Conservation (phyloP, 169 alveolate species). For the Miamiensis avidus region DNA sequence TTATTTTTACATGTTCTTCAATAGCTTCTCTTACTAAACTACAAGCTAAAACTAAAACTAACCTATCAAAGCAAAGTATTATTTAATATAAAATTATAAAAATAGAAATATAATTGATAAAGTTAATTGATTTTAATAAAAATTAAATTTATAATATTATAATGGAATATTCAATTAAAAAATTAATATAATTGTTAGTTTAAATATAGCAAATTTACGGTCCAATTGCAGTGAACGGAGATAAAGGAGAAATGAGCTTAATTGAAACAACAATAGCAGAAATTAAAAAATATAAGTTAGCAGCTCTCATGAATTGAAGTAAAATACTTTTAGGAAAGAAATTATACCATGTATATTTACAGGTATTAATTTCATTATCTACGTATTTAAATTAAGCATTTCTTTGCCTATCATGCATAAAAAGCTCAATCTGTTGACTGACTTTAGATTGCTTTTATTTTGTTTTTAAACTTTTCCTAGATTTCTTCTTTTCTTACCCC, state of each 20-base stretch:
- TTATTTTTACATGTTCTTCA: conserved; percentile 59
- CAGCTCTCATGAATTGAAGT: conserved; percentile 69
- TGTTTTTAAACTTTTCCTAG: too few relatives aligned
- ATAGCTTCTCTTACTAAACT: conserved; percentile 67
- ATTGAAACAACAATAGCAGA: conserved; percentile 73
- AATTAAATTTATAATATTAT: too few relatives aligned
- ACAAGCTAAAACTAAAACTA: conserved; percentile 55
- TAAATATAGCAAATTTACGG: conserved; percentile 24
- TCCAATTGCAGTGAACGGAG: conserved; percentile 68
- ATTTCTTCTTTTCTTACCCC: too few relatives aligned
- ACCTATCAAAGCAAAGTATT: neutral
- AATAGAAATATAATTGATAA: too few relatives aligned
- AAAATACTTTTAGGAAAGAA: conserved; percentile 77
- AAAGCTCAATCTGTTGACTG: neutral
- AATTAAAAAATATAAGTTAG: conserved; percentile 78
- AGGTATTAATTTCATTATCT: conserved; percentile 54
- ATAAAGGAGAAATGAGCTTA: conserved; percentile 59
- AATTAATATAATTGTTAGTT: too few relatives aligned
- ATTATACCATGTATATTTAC: conserved; percentile 70
- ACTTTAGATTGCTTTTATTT: too few relatives aligned
- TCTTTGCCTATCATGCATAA: neutral
- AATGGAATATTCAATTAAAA: too few relatives aligned
- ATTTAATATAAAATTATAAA: too few relatives aligned
- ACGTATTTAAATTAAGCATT: too few relatives aligned
- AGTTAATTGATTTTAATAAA: too few relatives aligned